Evolutionary conservation across 257 asterid genomes (phyloP), one percentile per base, ranked within the genome.

Genomic region (Misopates orontium): DNA sequence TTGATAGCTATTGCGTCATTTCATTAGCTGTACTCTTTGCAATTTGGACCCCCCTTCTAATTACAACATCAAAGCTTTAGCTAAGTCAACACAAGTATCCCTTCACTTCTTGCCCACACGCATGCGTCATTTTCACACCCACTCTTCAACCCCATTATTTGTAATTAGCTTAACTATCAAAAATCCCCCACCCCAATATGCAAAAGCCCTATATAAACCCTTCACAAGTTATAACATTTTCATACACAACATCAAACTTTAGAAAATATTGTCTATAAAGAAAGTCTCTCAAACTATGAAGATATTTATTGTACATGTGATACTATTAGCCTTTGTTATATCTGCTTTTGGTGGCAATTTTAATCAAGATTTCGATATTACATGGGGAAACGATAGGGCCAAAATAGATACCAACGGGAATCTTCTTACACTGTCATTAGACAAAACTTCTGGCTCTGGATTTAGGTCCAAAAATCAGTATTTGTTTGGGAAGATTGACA

Each of bases 371-470:
- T 67, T 83, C 49, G 85, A 78, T 24, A 42, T 77, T n/a, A 73
- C 76, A 0, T 83, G 82, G 83, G 88, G 88, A 10, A 79, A 73
- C 2, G 83, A 71, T 3, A 73, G 80, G 21, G 88, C 71, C 0
- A 80, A 75, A 40, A 70, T 78, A 66, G 69, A 79, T 8, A 50
- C 77, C 1, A 49, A 75, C 1, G 85, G 88, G 52, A 67, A 75
- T 21, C 73, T 71, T 64, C 85, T 80, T 4, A 75, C 83, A 1
- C 71, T 83, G 40, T 72, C 88, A 49, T 72, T 83, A 45, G 85
- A 83, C 55, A 72, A 66, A 71, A 52, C 9, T 13, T 79, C 85
- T 51, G 85, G 88, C 5, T 83, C 85, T 19, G 88, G 85, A 18
- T 75, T 72, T 60, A 67, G 56, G 71, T 80, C 88, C 69, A 83